Evolutionary conservation across 176 grass and related monocot species (phyloP), one percentile per base, ranked within the genome.

Genomic region (Raddia guianensis): DNA sequence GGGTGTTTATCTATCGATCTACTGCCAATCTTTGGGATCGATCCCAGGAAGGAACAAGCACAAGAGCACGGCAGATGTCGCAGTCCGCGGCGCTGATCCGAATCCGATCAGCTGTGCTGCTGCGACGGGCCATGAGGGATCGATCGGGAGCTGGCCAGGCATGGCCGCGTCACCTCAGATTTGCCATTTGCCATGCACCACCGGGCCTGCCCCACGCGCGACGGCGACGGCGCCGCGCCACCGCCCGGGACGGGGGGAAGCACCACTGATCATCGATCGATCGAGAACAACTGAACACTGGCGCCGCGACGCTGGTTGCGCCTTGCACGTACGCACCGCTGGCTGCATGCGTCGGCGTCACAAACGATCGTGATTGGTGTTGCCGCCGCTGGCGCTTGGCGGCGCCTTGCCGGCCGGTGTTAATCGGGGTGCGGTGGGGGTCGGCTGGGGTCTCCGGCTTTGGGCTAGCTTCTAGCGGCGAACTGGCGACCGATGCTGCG

Each of bases 161-260:
- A 34, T 83, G 80, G 69, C 79, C 55, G 44, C 20, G 44, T 55
- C 74, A 20, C 82, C 45, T 61, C 74, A 18, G 58, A 34, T 16
- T 33, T 2, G 58, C 48, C 47, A 34, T 16, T 33, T 2, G 58
- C 48, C 47, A 8, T 49, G 15, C 37, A 56, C 54, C 18, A 27
- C 27, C 27, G 27, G 16, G 54, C 54, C 6, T 37, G 20, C 34
- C 74, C 62, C 49, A 48, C 52, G 8, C 49, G 35, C 52, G 8
- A 48, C 51, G 82, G 53, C 65, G 56, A 64, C 80, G 12, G 3
- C 16, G 68, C 8, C 16, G 68, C 8, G 80, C 46, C 69, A 82
- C 55, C 53, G 16, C 44, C 16, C 32, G 45, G 44, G n/a, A 56
- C 37, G 37, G 37, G 37, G 37, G 37, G 37, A 40, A 40, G 37